Base-by-base conservation (phyloP, 2,329 filamentous ascomycete species). In the Cladosporium colombiae region DNA sequence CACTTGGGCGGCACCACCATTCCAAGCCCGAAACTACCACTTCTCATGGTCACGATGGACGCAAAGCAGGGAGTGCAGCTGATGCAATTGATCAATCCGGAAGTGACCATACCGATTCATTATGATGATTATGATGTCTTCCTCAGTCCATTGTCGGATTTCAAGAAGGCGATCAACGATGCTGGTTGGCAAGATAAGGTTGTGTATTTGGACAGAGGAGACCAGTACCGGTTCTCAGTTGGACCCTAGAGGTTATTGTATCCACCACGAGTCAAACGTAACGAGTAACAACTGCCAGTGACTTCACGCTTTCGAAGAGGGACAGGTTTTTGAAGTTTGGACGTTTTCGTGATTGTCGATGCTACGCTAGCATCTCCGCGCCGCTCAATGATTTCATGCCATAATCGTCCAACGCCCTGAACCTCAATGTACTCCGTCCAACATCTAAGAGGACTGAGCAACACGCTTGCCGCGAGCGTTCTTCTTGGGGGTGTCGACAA, bases 31-130 rank as follows among this genome's bases (percentile, higher is more conserved):
- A 80, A 81, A 5, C 70, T 87, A 74, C 86, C 86, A 53, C 75
- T 89, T 67, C 66, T 89, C 27, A 89, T 89, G 87, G 85, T 89
- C 2, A 90, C 87, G 0, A 90, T 90, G 87, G 87, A 90, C 74
- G 87, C 84, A 25, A 80, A 83, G 71, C 85, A 89, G 74, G 87
- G 87, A 0, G 69, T 90, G 31, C 77, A 88, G 76, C 73, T 90
- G 68, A 84, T 90, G 74, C 78, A 81, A 69, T 69, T 89, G 65
- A 82, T 90, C 35, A 77, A 86, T 33, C 85, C 87, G 21, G 84
- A 88, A 27, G 65, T 89, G 59, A 89, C 86, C 6, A 85, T 90
- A 53, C 87, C 87, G 3, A 84, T 89, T 44, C 86, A 89, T 72
- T 88, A 82, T 71, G 86, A 89, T 73, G 86, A 89, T 70, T 90